These are phyloP conservation scores for Psidium guajava DNA, from an alignment of 345 rosid species.

Conservation along the genomic window DNA sequence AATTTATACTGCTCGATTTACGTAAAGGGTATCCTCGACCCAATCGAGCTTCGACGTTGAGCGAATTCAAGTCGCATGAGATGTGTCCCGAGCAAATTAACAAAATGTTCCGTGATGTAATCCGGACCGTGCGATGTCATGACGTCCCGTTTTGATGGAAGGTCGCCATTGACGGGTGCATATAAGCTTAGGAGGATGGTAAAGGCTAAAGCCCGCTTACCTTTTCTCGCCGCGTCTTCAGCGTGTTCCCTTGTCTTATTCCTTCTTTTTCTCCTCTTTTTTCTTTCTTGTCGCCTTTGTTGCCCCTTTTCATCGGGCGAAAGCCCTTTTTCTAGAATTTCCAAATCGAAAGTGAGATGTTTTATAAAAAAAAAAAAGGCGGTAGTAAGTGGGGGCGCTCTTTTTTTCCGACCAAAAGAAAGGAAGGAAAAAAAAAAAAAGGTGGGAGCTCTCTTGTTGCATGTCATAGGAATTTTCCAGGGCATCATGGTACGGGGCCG, in stretches of 20 bases:
- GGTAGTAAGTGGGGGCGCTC: neutral
- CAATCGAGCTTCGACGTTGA: too few species aligned
- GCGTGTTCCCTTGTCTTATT: neutral
- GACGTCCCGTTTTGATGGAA: neutral
- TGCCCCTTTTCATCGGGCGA: neutral
- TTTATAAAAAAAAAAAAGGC: too few species aligned
- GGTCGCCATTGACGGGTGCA: neutral
- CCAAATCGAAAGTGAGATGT: neutral
- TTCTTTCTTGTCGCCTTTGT: neutral
- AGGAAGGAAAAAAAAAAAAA: too few species aligned
- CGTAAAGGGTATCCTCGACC: too few species aligned
- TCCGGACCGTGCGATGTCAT: neutral
- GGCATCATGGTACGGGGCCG: neutral
- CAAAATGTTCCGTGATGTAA: fast-evolving
- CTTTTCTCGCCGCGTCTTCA: neutral
- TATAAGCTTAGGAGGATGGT: neutral
- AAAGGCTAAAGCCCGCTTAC: neutral
- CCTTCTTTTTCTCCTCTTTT: neutral
- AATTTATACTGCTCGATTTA: too few species aligned
- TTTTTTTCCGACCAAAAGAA: neutral
- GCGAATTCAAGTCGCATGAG: too few species aligned
- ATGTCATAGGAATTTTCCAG: neutral
- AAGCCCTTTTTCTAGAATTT: neutral
- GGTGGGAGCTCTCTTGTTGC: neutral
- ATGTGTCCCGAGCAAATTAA: too few species aligned